Evolutionary conservation across 1,284 basidiomycete species (phyloP).

Genomic region (Xanthoconium separans): DNA sequence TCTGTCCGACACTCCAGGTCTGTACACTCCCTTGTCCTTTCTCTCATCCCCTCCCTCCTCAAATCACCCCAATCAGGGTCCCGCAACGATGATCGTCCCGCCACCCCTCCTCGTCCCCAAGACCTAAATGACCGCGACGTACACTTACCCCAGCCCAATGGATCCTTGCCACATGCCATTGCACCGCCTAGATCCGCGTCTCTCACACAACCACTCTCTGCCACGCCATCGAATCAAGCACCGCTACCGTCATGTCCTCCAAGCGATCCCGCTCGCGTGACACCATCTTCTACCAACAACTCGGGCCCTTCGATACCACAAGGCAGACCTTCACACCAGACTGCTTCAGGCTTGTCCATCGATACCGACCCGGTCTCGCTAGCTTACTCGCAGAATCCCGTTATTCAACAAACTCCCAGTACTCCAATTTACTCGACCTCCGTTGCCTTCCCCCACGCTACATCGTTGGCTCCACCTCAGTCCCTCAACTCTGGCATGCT

Average conservation of each 20-base stretch:
- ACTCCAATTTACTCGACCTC: background rate
- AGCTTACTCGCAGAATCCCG: slow-evolving; percentile 10
- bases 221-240: slow-evolving; percentile 29
- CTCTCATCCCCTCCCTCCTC: slow-evolving; percentile 27
- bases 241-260: slow-evolving; percentile 7
- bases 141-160: slow-evolving; percentile 26
- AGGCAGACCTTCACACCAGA: slow-evolving; percentile 13
- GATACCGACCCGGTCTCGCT: slow-evolving; percentile 1
- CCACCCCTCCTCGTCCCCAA: slow-evolving; percentile 39
- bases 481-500: slow-evolving; percentile 25
- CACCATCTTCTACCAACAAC: background rate
- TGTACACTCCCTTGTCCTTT: slow-evolving; percentile 21
- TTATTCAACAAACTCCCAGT: slow-evolving; percentile 5
- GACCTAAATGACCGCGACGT: slow-evolving; percentile 34
- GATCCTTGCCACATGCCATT: slow-evolving; percentile 37
- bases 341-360: background rate
- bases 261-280: slow-evolving; percentile 11
- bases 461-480: slow-evolving; percentile 25
- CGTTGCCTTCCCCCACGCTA: slow-evolving; percentile 8
- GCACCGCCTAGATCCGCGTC: slow-evolving; percentile 44
- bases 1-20: slow-evolving; percentile 56
- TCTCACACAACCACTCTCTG: slow-evolving; percentile 19
- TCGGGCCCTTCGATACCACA: slow-evolving; percentile 3
- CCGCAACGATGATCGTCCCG: slow-evolving; percentile 24
- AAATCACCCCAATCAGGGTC: slow-evolving; percentile 23